phyloP scores from a whole-genome alignment of 495 filamentous ascomycete species.

The Xylaria cubensis region DNA sequence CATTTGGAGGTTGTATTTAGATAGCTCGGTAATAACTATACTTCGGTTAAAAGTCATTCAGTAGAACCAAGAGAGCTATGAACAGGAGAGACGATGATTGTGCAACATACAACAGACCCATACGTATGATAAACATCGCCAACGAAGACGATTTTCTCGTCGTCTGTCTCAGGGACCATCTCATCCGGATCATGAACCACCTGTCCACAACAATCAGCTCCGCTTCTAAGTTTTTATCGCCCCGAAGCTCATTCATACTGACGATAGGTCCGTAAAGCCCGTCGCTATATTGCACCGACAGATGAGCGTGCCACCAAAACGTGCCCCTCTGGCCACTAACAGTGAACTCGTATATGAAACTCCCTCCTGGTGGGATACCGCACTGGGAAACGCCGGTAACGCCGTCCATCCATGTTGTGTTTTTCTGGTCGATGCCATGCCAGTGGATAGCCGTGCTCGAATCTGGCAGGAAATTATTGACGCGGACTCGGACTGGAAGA shows the following conservation, averaged over 20 bases:
- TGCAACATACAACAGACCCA: slow-evolving; percentile 33
- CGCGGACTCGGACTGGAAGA: slow-evolving; percentile 28
- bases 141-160: slow-evolving; percentile 40
- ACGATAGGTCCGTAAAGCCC: slow-evolving; percentile 41
- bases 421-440: slow-evolving; percentile 42
- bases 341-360: slow-evolving; percentile 43
- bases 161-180: slow-evolving; percentile 35
- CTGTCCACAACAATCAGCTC: slow-evolving; percentile 17
- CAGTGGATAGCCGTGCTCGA: slow-evolving; percentile 43
- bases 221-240: neutral
- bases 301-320: slow-evolving; percentile 42
- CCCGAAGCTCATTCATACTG: neutral
- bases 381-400: slow-evolving; percentile 42
- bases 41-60: neutral
- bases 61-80: neutral
- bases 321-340: slow-evolving; percentile 39
- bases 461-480: slow-evolving; percentile 37
- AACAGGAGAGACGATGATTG: neutral
- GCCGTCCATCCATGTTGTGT: slow-evolving; percentile 42
- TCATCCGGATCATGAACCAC: slow-evolving; percentile 39
- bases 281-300: slow-evolving; percentile 37
- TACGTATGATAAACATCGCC: slow-evolving; percentile 42
- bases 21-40: slow-evolving; percentile 38
- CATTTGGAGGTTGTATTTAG: slow-evolving; percentile 40
- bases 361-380: slow-evolving; percentile 37